These are phyloP conservation scores for Clitopilus passeckerianus DNA, from an alignment of 768 basidiomycete genomes.

Conservation along the genomic window DNA sequence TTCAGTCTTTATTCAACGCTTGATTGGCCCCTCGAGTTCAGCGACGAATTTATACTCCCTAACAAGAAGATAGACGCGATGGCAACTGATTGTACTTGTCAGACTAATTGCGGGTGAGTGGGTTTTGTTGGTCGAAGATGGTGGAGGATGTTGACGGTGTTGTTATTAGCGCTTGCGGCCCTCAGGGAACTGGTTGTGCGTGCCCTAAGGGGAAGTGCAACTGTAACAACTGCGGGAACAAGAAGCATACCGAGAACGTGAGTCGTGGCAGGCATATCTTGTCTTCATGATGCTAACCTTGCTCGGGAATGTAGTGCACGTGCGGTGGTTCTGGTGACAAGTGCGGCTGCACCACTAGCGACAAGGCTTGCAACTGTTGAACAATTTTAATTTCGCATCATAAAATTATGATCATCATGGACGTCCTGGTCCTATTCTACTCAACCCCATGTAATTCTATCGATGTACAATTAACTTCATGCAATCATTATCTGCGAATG, in stretches of 20 bases:
- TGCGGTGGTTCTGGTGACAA: conserved; percentile 20
- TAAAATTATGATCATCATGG: no score
- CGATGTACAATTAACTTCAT: neutral
- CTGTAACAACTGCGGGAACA: conserved; percentile 31
- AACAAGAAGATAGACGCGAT: conserved; percentile 9
- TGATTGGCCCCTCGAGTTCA: no score
- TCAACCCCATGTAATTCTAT: neutral
- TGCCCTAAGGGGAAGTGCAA: conserved; percentile 30
- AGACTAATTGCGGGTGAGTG: conserved; percentile 22
- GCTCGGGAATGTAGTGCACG: conserved; percentile 20
- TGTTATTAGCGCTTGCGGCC: conserved; percentile 26
- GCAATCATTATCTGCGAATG: neutral
- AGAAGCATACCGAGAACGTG: conserved; percentile 30
- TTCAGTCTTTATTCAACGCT: no score
- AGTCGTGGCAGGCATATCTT: neutral
- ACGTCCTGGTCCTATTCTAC: neutral
- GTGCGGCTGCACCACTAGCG: conserved; percentile 24
- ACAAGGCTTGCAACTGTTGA: conserved; percentile 29
- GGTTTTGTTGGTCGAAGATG: neutral
- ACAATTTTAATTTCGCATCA: conserved; percentile 4
- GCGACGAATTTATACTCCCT: neutral
- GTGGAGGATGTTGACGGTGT: neutral
- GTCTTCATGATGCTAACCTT: neutral
- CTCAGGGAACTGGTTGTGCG: conserved; percentile 29
- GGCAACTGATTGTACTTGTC: conserved; percentile 25